Evolutionary conservation across 2,329 filamentous ascomycete species (phyloP).

Genomic region (Triangularia verruculosa): DNA sequence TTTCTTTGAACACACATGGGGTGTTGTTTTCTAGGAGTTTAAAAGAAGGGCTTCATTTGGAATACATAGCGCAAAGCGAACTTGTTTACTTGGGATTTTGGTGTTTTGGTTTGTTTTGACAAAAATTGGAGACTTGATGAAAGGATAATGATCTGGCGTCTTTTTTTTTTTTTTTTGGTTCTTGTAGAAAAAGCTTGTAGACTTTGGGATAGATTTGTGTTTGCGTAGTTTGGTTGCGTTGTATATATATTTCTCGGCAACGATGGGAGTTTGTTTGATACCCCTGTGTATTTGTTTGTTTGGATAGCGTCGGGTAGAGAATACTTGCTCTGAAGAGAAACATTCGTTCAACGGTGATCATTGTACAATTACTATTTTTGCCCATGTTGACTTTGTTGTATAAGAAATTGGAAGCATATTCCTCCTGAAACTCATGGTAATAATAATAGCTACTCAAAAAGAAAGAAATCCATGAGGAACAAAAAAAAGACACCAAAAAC

Average conservation of each 20-base stretch:
- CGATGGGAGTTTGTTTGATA: neutral
- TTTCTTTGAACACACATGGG: conserved; percentile 3
- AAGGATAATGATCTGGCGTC: neutral
- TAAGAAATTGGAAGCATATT: too few relatives aligned
- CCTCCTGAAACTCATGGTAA: too few relatives aligned
- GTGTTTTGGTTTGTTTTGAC: conserved; percentile 1
- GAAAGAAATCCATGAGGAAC: too few relatives aligned
- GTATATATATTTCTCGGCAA: neutral
- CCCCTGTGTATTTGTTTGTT: neutral
- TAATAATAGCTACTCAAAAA: too few relatives aligned
- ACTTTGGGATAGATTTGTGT: conserved; percentile 12
- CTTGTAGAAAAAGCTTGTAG: conserved; percentile 9
- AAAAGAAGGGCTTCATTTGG: neutral
- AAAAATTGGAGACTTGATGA: neutral
- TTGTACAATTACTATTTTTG: too few relatives aligned
- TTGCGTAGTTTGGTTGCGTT: neutral
- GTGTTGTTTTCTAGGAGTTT: neutral
- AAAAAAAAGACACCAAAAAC: too few relatives aligned
- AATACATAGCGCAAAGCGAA: conserved; percentile 1
- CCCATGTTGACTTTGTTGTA: too few relatives aligned
- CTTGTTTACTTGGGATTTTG: neutral
- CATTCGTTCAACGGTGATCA: neutral
- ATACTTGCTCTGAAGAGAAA: neutral
- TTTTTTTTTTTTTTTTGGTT: conserved; percentile 10
- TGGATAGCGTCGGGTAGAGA: neutral